Percentiles rank a stretch among this genome's conserved stretches.
Evolutionary conservation across 192 early-diverging fungal species (phyloP).

Genomic region (Jimgerdemannia flammicorona): DNA sequence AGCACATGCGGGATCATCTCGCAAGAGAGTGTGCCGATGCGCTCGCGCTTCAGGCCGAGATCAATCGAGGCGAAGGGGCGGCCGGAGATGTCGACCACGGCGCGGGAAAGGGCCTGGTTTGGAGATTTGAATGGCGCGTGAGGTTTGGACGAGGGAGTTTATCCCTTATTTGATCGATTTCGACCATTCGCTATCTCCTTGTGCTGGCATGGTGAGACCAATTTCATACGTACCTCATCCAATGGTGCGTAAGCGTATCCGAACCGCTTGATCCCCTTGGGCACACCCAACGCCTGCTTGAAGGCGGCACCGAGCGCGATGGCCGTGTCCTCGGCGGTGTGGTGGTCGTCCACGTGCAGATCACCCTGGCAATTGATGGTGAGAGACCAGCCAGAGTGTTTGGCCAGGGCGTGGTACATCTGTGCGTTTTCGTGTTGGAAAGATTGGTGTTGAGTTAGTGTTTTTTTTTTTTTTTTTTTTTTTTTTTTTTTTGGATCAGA

Average conservation of each 20-base stretch:
- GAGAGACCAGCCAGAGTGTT: conserved; percentile 92
- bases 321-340: conserved; percentile 94
- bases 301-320: conserved; percentile 93
- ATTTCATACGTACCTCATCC: conserved; percentile 66
- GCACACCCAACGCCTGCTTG: conserved; percentile 85
- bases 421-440: conserved; percentile 16
- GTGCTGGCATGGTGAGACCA: too few species aligned
- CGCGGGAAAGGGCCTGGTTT: conserved; percentile 79
- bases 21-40: conserved; percentile 83
- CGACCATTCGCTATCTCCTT: too few species aligned
- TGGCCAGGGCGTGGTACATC: conserved; percentile 98
- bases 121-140: neutral
- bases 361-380: conserved; percentile 85
- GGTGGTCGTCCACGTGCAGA: conserved; percentile 97
- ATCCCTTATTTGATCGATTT: too few species aligned
- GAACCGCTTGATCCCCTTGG: conserved; percentile 88
- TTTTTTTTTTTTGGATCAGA: too few species aligned
- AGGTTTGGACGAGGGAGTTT: too few species aligned
- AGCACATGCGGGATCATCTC: conserved; percentile 99
- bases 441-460: too few species aligned
- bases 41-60: conserved; percentile 87
- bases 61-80: conserved; percentile 81
- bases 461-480: too few species aligned
- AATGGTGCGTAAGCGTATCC: conserved; percentile 94
- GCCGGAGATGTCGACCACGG: conserved; percentile 97